These are phyloP conservation scores for Circinella umbellata DNA, from an alignment of 371 early-diverging fungal species.

Conservation along the genomic window DNA sequence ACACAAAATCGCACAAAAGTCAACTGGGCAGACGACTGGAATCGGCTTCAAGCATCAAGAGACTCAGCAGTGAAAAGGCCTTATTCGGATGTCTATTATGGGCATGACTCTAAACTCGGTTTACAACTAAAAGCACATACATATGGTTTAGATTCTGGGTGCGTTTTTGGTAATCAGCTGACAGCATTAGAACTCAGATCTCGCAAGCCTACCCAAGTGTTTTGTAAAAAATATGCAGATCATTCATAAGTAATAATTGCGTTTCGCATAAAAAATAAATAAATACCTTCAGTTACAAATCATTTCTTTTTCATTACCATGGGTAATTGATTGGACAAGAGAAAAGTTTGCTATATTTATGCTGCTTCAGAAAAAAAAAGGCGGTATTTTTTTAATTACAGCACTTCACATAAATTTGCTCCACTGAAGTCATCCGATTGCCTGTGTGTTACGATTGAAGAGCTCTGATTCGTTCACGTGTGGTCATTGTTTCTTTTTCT, in stretches of 20 bases:
- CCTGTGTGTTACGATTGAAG: neutral
- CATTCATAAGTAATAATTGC: neutral
- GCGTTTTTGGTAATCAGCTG: slow-evolving; percentile 67
- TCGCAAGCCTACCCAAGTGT: slow-evolving; percentile 28
- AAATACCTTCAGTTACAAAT: too few relatives aligned
- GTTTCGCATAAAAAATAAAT: too few relatives aligned
- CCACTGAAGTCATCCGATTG: neutral
- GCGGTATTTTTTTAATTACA: too few relatives aligned
- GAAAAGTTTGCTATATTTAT: too few relatives aligned
- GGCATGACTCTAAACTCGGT: slow-evolving; percentile 70
- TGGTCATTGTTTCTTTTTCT: neutral
- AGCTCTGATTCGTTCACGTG: neutral
- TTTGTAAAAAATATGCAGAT: slow-evolving; percentile 19
- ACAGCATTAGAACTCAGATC: slow-evolving; percentile 55
- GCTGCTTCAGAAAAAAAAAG: too few relatives aligned
- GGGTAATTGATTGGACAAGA: too few relatives aligned
- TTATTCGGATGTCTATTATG: slow-evolving; percentile 58
- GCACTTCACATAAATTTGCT: too few relatives aligned
- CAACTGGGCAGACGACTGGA: slow-evolving; percentile 52
- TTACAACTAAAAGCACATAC: slow-evolving; percentile 57
- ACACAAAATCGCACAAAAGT: slow-evolving; percentile 7
- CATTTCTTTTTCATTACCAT: too few relatives aligned
- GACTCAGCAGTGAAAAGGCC: neutral
- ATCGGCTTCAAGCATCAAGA: slow-evolving; percentile 21
- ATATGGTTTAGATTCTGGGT: slow-evolving; percentile 72